Evolutionary conservation across 2,329 filamentous ascomycete species (phyloP).

Genomic region (Fonsecaea monophora): DNA sequence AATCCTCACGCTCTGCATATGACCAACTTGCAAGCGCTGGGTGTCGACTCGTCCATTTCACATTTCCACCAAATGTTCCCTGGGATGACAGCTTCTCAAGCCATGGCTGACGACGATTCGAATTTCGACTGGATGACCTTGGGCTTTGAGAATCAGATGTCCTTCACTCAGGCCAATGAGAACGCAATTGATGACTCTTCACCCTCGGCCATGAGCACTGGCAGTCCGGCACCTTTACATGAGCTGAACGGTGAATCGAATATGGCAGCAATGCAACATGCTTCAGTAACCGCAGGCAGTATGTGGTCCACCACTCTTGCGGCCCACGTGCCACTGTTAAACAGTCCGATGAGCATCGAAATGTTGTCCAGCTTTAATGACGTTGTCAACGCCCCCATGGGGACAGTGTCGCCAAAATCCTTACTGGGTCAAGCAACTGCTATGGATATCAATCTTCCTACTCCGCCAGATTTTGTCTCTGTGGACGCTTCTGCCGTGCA

Average conservation of each 20-base stretch:
- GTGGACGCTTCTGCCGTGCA: conserved; percentile 69
- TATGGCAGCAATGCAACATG: conserved; percentile 37
- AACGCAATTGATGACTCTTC: conserved; percentile 90
- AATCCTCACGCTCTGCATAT: conserved; percentile 79
- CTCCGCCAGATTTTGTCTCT: conserved; percentile 76
- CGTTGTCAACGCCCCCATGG: conserved; percentile 67
- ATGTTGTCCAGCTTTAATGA: conserved; percentile 78
- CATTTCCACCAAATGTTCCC: conserved; percentile 54
- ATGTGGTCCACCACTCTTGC: conserved; percentile 76
- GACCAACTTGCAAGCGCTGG: conserved; percentile 68
- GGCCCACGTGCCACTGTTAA: conserved; percentile 69
- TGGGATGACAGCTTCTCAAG: conserved; percentile 65
- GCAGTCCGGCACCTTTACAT: conserved; percentile 88
- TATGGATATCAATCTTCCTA: conserved; percentile 76
- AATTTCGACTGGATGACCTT: conserved; percentile 79
- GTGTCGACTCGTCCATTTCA: conserved; percentile 49
- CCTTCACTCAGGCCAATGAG: conserved; percentile 72
- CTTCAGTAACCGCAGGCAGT: conserved; percentile 58
- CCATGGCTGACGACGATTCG: conserved; percentile 70
- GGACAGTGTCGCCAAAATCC: conserved; percentile 79
- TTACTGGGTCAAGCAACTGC: conserved; percentile 67
- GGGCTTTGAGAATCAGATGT: conserved; percentile 79
- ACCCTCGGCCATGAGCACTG: conserved; percentile 92
- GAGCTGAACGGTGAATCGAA: conserved; percentile 86
- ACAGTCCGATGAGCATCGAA: conserved; percentile 75